These are phyloP conservation scores for Cladorrhinum sp. DNA, from an alignment of 2,329 filamentous ascomycete species.

Conservation along the genomic window DNA sequence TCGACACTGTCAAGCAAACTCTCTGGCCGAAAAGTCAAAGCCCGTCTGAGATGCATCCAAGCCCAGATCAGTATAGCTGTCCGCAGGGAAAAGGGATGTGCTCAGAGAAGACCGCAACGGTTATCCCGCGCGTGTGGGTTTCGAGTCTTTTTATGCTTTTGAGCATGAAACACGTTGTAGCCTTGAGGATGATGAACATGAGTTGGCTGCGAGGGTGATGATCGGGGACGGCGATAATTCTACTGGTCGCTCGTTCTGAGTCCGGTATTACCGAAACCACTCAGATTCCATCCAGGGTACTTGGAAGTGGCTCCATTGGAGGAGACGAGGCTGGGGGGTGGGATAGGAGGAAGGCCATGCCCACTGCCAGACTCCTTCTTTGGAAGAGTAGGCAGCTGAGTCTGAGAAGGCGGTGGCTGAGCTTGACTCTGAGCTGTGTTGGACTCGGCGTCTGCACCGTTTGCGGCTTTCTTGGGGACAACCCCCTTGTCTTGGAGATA, in stretches of 20 bases:
- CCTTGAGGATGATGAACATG: neutral
- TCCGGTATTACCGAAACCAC: constrained; percentile 41
- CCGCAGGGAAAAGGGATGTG: neutral
- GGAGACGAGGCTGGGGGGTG: constrained; percentile 31
- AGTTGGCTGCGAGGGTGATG: neutral
- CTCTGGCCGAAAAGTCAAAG: neutral
- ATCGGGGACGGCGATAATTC: neutral
- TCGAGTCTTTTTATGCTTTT: neutral
- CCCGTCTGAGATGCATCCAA: neutral
- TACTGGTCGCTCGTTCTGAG: constrained; percentile 35
- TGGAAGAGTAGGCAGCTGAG: neutral
- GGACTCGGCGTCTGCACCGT: constrained; percentile 13
- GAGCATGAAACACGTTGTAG: neutral
- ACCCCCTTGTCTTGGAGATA: constrained; percentile 61
- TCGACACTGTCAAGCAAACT: constrained; percentile 21
- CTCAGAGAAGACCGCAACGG: neutral
- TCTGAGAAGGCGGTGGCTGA: constrained; percentile 13
- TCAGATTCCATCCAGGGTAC: constrained; percentile 40
- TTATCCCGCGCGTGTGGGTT: neutral
- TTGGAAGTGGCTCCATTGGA: constrained; percentile 30
- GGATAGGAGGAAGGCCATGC: constrained; percentile 36
- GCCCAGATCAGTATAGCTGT: neutral
- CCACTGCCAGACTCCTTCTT: constrained; percentile 27
- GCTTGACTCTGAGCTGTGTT: constrained; percentile 16
- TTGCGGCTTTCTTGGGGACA: constrained; percentile 38